Base-by-base conservation (phyloP, 2,329 filamentous ascomycete genomes). In the Arthrobotrys musiformis region DNA sequence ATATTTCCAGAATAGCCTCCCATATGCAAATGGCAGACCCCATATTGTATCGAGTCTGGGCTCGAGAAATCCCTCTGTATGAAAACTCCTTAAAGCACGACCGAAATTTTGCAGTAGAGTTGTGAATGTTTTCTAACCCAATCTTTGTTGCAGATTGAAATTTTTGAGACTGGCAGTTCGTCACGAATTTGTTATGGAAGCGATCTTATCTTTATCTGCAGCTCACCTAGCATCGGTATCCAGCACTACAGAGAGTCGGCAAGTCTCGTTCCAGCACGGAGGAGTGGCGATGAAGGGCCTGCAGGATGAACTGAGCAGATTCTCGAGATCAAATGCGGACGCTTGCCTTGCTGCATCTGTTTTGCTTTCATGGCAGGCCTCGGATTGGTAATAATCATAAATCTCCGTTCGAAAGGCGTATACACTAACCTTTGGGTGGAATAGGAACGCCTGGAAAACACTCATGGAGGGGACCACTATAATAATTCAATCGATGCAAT, bases 291-390 rank as follows among this genome's bases (percentile, higher is more conserved):
- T 97, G 75, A 93, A 92, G 81, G 94, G 94, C 2, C 86, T 98
- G 56, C 93, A 97, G 82, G 91, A 94, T 82, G 93, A 93, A 28
- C 94, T 98, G 80, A 89, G 90, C 50, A 88, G 88, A 19, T 97
- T 98, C 84, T 96, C 92, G 1, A 90, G 90, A 81, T 90, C 91
- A 63, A 97, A 93, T 78, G 94, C 93, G 1, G 94, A 99, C 84
- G 93, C 94, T 48, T 91, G 97, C 78, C 88, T 99, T 67, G 94
- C 94, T 26, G 93, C 94, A 33, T 97, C 94, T 26, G 89, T 97
- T 50, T 88, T 98, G 56, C 88, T 99, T 60, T 96, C 94, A 40
- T 98, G 95, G 94, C 94, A 98, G 85, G 92, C 93, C 69, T 95
- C 91, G 76, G 94, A 98, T 85, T 98, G 94, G 94, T 96, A 88